Conservation (phyloP, 192 early-diverging fungal species). For the Entomortierella chlamydospora region DNA sequence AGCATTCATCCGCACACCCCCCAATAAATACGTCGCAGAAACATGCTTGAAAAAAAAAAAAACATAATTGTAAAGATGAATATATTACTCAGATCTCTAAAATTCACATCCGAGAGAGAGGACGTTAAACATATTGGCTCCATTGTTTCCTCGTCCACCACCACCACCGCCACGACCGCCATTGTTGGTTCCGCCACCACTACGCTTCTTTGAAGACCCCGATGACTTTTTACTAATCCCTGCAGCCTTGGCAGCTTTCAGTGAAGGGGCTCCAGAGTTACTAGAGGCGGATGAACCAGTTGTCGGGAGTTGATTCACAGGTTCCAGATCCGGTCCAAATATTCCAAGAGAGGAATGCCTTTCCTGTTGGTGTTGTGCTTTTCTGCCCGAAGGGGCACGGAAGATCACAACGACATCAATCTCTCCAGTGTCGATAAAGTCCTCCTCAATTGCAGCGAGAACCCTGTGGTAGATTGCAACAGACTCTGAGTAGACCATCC, state of each 20-base stretch:
- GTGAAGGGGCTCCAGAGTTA: background rate
- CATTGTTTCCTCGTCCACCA: conserved; percentile 8
- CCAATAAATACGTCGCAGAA: background rate
- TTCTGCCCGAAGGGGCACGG: conserved; percentile 4
- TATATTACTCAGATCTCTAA: conserved; percentile 3
- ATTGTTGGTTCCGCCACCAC: conserved; percentile 1
- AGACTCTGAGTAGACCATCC: conserved; percentile 35
- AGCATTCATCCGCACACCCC: too few species aligned
- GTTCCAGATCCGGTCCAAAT: conserved; percentile 51
- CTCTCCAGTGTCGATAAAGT: conserved; percentile 41
- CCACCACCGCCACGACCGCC: background rate
- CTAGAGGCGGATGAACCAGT: background rate
- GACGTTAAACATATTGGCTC: conserved; percentile 56
- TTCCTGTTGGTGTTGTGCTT: conserved; percentile 4
- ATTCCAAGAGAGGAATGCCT: conserved; percentile 16
- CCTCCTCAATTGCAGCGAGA: conserved; percentile 48
- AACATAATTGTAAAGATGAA: background rate
- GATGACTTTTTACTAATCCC: conserved; percentile 46
- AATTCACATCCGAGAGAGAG: conserved; percentile 52
- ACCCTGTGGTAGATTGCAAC: conserved; percentile 30
- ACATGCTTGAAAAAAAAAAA: background rate
- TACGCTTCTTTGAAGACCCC: conserved; percentile 35
- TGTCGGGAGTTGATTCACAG: conserved; percentile 20
- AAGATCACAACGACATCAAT: conserved; percentile 55
- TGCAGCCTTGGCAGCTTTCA: conserved; percentile 21